A percentile compares a stretch with the other conserved stretches of the same genome.
Conservation (phyloP, 1,284 basidiomycete genomes). For the Ustilago sp. region DNA sequence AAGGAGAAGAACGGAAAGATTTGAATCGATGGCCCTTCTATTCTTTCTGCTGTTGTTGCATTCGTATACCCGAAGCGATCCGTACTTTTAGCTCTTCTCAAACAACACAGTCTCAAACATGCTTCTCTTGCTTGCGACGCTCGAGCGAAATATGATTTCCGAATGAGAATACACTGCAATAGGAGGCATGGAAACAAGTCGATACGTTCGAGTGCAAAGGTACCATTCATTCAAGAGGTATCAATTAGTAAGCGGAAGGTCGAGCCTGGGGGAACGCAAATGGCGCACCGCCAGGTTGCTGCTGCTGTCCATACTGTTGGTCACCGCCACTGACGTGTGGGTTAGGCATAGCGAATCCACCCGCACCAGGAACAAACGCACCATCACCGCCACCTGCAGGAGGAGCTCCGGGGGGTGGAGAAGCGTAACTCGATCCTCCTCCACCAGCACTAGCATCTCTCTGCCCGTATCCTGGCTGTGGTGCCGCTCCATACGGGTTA, state of each 20-base stretch:
- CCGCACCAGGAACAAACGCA: slow-evolving; percentile 24
- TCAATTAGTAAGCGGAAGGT: slow-evolving; percentile 20
- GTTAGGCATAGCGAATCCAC: slow-evolving; percentile 52
- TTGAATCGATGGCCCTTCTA: not conserved
- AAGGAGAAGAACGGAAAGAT: slow-evolving; percentile 7
- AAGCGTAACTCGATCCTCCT: slow-evolving; percentile 10
- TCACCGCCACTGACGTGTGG: slow-evolving; percentile 15
- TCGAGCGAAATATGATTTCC: not conserved
- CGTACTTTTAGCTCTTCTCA: not conserved
- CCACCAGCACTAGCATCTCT: slow-evolving; percentile 7
- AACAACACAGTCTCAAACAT: not conserved
- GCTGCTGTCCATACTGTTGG: slow-evolving; percentile 1
- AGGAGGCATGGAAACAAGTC: not conserved
- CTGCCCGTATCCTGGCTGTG: slow-evolving; percentile 22
- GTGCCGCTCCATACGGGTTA: slow-evolving; percentile 9
- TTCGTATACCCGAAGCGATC: not conserved
- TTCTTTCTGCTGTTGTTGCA: too few species aligned
- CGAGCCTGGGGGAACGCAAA: slow-evolving; percentile 35
- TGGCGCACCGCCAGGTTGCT: slow-evolving; percentile 15
- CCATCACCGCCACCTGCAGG: not conserved
- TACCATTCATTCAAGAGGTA: not conserved
- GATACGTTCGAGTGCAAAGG: not conserved
- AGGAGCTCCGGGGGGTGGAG: not conserved
- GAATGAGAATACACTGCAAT: not conserved
- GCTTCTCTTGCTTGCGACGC: not conserved